A percentile compares a stretch with the other conserved stretches of the same genome.
Conservation (phyloP, 2,329 filamentous ascomycete species). For the Parascedosporium putredinis region DNA sequence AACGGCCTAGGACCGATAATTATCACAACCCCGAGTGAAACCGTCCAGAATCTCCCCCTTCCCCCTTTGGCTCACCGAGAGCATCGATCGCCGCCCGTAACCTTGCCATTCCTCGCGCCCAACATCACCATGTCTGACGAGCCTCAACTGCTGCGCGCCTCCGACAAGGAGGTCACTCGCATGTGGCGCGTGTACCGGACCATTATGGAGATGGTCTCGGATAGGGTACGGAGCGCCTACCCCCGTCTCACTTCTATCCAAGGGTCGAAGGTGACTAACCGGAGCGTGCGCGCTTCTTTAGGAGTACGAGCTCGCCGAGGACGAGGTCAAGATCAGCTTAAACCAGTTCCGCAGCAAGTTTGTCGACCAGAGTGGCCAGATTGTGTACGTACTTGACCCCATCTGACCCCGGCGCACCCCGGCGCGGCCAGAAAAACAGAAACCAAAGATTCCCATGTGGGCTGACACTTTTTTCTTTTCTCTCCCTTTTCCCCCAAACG, state of each 20-base stretch:
- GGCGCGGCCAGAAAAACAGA: background rate
- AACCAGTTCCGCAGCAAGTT: conserved; percentile 70
- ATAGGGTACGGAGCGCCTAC: conserved; percentile 58
- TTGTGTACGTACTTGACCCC: conserved; percentile 51
- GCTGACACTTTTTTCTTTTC: conserved; percentile 1
- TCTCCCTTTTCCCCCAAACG: background rate
- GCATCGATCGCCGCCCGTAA: too few species aligned
- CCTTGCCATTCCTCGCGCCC: too few species aligned
- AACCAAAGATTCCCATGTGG: too few species aligned
- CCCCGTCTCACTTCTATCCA: background rate
- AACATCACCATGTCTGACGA: conserved; percentile 32
- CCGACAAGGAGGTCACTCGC: conserved; percentile 43
- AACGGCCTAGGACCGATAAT: too few species aligned
- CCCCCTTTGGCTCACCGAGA: too few species aligned
- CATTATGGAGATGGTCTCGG: conserved; percentile 86
- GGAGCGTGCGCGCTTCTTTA: conserved; percentile 24
- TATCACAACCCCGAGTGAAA: too few species aligned
- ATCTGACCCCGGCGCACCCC: background rate
- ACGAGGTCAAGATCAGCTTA: conserved; percentile 78
- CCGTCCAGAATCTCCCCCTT: too few species aligned
- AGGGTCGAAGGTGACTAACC: background rate
- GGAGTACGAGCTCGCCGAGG: conserved; percentile 88
- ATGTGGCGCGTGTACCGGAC: conserved; percentile 94
- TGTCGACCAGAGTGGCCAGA: conserved; percentile 59
- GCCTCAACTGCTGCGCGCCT: conserved; percentile 26